Evolutionary conservation across 441 rosid genomes (phyloP), one percentile per base, ranked within the genome.

Genomic region (Arabidopsis hybrid): DNA sequence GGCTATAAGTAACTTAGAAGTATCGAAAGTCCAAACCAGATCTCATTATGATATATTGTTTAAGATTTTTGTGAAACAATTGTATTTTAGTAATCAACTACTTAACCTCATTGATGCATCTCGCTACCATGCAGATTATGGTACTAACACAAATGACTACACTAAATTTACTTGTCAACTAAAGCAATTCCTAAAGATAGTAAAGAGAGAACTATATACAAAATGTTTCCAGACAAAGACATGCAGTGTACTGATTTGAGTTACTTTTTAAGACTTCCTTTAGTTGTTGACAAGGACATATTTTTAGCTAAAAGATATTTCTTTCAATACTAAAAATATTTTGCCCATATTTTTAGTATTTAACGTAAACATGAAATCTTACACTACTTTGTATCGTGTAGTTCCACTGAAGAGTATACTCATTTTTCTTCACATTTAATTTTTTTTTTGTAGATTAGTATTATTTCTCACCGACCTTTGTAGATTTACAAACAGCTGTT

Each of bases 41-140:
- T 50, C 47, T 49, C 29, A 11, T 14, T 49, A 34, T 65, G 45
- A 49, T 34, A 65, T 17, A 65, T 47, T 65, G 31, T 7, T 47
- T 32, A 14, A 34, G n/a, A 31, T 7, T 13, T 42, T 43, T 62
- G 21, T 43, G 38, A 40, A 10, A 40, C 11, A 43, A 26, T 12
- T 42, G 7, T 43, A 61, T 13, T 26, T 42, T 21, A 42, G 36
- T 12, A 61, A 21, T 21, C 34, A 12, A 14, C 2, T 34, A 34
- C 38, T 3, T 31, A 55, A 31, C 12, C 10, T 31, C 38, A 53
- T 12, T 29, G 38, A 55, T 31, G 2, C 9, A 55, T 55, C 38
- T 53, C 59, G 10, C 14, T 1, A 55, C 36, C 18, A 13, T 31
- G 3, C 6, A 11, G 7, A 5, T 13, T 13, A 12, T 42, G 5